These are phyloP conservation scores for Acacia crassicarpa DNA, from an alignment of 306 rosid genomes.

Conservation along the genomic window DNA sequence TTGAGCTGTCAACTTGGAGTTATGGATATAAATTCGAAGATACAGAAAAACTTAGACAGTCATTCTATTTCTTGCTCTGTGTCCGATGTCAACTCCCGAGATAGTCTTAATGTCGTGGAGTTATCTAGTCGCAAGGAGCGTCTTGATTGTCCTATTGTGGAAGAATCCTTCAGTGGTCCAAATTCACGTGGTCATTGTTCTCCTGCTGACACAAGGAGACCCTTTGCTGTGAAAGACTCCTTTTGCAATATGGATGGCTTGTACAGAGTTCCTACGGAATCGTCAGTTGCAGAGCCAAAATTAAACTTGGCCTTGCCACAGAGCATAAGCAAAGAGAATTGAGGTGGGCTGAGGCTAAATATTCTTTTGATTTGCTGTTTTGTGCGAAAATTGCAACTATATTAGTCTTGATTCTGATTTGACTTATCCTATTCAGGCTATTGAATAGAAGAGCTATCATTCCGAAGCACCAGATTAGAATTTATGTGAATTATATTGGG, in stretches of 20 bases:
- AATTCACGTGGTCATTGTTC: not conserved
- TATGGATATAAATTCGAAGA: slow-evolving; percentile 40
- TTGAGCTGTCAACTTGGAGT: slow-evolving; percentile 53
- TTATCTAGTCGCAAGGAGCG: slow-evolving; percentile 29
- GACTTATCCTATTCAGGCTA: slow-evolving; percentile 18
- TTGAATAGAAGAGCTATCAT: not conserved
- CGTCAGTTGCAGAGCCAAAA: slow-evolving; percentile 38
- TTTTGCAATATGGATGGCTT: slow-evolving; percentile 48
- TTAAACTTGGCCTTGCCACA: slow-evolving; percentile 15
- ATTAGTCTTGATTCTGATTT: slow-evolving; percentile 18
- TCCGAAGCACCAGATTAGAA: slow-evolving; percentile 1
- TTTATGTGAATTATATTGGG: not conserved
- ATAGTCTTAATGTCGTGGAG: slow-evolving; percentile 29
- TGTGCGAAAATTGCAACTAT: slow-evolving; percentile 22
- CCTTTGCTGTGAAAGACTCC: slow-evolving; percentile 52
- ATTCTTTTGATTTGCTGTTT: slow-evolving; percentile 17
- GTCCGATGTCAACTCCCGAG: slow-evolving; percentile 38
- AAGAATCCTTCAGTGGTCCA: slow-evolving; percentile 13
- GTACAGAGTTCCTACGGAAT: slow-evolving; percentile 33
- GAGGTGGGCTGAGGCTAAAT: slow-evolving; percentile 19
- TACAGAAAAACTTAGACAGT: slow-evolving; percentile 16
- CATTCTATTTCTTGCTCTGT: slow-evolving; percentile 35
- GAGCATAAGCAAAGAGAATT: slow-evolving; percentile 40
- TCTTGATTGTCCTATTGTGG: slow-evolving; percentile 28
- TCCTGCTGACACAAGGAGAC: slow-evolving; percentile 36